These are phyloP conservation scores for Yamadazyma siamensis DNA, from an alignment of 1,139 yeast genomes.

Conservation along the genomic window DNA sequence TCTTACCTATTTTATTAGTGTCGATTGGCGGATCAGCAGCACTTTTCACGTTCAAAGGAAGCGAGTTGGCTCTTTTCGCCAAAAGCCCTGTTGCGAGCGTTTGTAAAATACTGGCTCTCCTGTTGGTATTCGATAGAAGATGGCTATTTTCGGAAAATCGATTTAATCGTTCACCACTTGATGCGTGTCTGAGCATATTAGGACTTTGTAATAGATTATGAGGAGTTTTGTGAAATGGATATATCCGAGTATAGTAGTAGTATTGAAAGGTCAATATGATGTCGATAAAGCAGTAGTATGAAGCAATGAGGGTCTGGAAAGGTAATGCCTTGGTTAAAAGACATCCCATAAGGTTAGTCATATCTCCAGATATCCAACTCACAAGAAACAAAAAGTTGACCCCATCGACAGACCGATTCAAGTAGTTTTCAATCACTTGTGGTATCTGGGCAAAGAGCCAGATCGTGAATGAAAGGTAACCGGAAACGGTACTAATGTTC, in stretches of 20 bases:
- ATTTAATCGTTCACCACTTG: constrained; percentile 8
- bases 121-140: constrained; percentile 1
- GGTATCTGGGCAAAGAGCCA: constrained; percentile 88
- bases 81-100: constrained; percentile 10
- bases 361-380: constrained; percentile 80
- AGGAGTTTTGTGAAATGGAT: constrained; percentile 21
- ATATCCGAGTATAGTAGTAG: constrained; percentile 22
- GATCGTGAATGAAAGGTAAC: constrained; percentile 30
- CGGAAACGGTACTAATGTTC: constrained; percentile 11
- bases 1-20: constrained; percentile 35
- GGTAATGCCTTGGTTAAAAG: constrained; percentile 67
- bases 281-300: constrained; percentile 73
- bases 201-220: constrained; percentile 25
- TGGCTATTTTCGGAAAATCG: constrained; percentile 8
- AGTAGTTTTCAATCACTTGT: constrained; percentile 73
- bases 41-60: constrained; percentile 4
- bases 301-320: constrained; percentile 68
- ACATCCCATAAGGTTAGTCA: constrained; percentile 75
- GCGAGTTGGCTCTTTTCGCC: constrained; percentile 8
- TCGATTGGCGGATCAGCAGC: not conserved
- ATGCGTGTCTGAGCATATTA: constrained; percentile 15
- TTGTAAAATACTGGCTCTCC: constrained; percentile 3
- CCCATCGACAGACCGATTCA: constrained; percentile 75
- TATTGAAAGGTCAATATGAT: constrained; percentile 62
- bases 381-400: constrained; percentile 66